phyloP scores from a whole-genome alignment of 257 asterid genomes.

The Penstemon eatonii region DNA sequence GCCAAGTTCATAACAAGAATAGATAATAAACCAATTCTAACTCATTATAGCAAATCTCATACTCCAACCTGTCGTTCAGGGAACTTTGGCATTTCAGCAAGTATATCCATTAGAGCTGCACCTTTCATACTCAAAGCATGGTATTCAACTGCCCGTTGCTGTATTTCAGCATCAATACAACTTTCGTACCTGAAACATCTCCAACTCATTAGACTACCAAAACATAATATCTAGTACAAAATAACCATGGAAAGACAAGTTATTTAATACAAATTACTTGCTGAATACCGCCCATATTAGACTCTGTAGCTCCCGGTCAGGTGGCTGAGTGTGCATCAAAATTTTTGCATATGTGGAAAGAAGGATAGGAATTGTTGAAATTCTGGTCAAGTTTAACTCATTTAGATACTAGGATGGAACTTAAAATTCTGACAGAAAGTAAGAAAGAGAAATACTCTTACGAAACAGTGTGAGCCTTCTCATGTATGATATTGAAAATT shows the following conservation, averaged over 20 bases:
- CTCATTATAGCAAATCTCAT: conserved; percentile 25
- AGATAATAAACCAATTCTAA: conserved; percentile 4
- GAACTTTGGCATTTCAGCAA: conserved; percentile 97
- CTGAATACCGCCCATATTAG: conserved; percentile 78
- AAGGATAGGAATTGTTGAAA: conserved; percentile 82
- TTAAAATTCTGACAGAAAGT: conserved; percentile 28
- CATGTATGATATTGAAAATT: conserved; percentile 75
- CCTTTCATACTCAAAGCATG: conserved; percentile 85
- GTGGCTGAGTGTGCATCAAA: conserved; percentile 91
- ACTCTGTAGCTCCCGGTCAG: conserved; percentile 78
- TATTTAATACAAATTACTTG: conserved; percentile 48
- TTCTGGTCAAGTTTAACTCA: conserved; percentile 48
- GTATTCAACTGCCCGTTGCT: conserved; percentile 94
- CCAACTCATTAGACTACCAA: conserved; percentile 24
- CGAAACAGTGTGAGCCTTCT: conserved; percentile 94
- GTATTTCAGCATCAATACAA: conserved; percentile 91
- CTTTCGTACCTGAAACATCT: conserved; percentile 68
- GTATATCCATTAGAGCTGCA: conserved; percentile 77
- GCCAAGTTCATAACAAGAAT: conserved; percentile 20
- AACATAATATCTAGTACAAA: conserved; percentile 23
- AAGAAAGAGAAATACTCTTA: conserved; percentile 44
- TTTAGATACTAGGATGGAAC: conserved; percentile 27
- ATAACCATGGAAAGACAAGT: neutral
- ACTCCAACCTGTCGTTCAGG: conserved; percentile 86
- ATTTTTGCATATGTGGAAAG: conserved; percentile 91